phyloP scores from a whole-genome alignment of 176 grass and related monocot species.

The Dendrocalamus sinicus region DNA sequence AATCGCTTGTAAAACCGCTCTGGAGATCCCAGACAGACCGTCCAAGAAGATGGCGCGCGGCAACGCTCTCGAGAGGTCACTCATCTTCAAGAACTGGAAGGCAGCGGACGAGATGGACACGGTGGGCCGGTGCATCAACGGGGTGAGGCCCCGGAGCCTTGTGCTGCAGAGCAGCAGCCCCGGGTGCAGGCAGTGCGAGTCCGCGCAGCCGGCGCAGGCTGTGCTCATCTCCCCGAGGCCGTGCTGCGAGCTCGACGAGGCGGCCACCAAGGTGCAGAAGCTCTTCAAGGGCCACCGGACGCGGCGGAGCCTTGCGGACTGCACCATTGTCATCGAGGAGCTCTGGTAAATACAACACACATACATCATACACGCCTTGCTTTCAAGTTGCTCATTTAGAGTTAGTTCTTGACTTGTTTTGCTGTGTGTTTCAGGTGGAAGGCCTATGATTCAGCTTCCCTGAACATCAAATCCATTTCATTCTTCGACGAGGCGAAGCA shows the following conservation, averaged over 20 bases:
- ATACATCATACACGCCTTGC: background rate
- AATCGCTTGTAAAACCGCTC: too few relatives aligned
- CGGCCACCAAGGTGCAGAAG: slow-evolving; percentile 84
- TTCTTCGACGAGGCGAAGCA: slow-evolving; percentile 80
- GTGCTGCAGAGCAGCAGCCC: slow-evolving; percentile 45
- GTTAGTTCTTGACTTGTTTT: background rate
- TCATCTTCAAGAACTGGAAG: slow-evolving; percentile 96
- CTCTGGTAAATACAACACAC: slow-evolving; percentile 55
- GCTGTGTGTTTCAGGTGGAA: slow-evolving; percentile 64
- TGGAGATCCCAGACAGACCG: too few relatives aligned
- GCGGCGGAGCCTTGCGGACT: slow-evolving; percentile 86
- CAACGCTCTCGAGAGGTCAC: slow-evolving; percentile 52
- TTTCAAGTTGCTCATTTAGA: background rate
- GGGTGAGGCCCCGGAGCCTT: slow-evolving; percentile 42
- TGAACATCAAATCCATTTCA: slow-evolving; percentile 74
- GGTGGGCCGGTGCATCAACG: slow-evolving; percentile 39
- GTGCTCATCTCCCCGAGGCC: slow-evolving; percentile 70
- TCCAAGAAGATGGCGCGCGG: slow-evolving; percentile 45
- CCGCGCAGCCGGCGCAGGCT: slow-evolving; percentile 30
- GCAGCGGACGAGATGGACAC: background rate
- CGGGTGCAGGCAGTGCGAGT: background rate
- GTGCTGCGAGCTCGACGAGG: slow-evolving; percentile 62
- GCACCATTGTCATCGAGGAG: slow-evolving; percentile 90
- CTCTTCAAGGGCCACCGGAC: slow-evolving; percentile 91
- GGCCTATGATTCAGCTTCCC: slow-evolving; percentile 66